A percentile compares a stretch with the other conserved stretches of the same genome.
Evolutionary conservation across 345 rosid genomes (phyloP).

Genomic region (Eucalyptus urophylla): DNA sequence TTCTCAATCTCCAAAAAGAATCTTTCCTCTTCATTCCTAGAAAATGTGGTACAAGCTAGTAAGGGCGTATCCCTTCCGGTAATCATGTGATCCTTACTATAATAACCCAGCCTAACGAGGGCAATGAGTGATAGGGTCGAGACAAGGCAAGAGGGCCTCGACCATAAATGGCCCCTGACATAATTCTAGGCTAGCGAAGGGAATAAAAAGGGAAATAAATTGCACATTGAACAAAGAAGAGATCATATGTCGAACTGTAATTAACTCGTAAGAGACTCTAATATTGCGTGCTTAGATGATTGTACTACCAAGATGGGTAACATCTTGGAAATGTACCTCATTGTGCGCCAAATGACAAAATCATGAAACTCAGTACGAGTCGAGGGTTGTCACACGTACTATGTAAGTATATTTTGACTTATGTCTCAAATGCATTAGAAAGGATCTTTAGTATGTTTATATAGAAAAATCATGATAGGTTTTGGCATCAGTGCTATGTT

Average conservation of each 20-base stretch:
- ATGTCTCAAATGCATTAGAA: neutral
- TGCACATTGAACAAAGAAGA: accelerated
- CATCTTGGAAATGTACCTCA: accelerated
- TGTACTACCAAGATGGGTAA: neutral
- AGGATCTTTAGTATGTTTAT: neutral
- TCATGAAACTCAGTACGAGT: accelerated
- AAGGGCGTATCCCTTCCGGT: accelerated
- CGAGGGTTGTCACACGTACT: accelerated
- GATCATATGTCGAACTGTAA: accelerated
- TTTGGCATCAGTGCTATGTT: neutral
- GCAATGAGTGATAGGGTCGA: neutral
- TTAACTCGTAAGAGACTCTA: neutral
- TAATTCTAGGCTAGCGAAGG: accelerated
- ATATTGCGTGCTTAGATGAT: accelerated
- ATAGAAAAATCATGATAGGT: neutral
- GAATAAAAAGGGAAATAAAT: neutral
- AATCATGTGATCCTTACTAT: neutral
- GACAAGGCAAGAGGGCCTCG: accelerated
- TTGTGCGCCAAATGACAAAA: neutral
- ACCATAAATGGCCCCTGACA: accelerated
- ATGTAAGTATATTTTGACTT: too few relatives aligned
- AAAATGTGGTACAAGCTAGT: accelerated
- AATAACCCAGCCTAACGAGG: accelerated
- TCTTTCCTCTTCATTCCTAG: neutral
- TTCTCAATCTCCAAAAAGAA: neutral